phyloP scores from a whole-genome alignment of 108 stramenopile genomes.

The Conticribra guillardii region DNA sequence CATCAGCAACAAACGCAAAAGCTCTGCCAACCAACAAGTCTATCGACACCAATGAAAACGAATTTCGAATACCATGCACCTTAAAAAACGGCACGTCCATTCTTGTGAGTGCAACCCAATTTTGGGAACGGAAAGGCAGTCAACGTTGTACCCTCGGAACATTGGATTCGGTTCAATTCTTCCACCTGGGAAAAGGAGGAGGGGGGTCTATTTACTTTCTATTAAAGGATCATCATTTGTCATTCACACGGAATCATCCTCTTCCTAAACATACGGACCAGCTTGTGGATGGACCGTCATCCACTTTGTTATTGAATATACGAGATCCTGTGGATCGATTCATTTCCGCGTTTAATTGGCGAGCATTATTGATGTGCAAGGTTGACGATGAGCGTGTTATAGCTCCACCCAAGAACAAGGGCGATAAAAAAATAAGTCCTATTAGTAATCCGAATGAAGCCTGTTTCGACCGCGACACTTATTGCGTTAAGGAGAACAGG shows the following conservation, averaged over 20 bases:
- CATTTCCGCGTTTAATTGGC: slow-evolving; percentile 22
- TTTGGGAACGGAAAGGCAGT: too few relatives aligned
- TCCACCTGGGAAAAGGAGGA: slow-evolving; percentile 19
- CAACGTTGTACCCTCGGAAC: neutral
- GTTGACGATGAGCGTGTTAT: slow-evolving; percentile 4
- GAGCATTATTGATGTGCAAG: slow-evolving; percentile 8
- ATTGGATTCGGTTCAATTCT: neutral
- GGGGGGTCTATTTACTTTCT: slow-evolving; percentile 9
- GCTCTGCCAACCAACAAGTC: neutral
- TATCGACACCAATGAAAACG: neutral
- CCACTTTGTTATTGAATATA: slow-evolving; percentile 20
- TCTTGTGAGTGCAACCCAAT: neutral
- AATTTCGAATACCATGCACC: neutral
- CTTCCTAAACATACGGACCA: neutral
- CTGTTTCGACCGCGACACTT: neutral
- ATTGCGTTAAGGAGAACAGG: neutral
- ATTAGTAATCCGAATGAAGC: neutral
- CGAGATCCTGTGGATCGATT: slow-evolving; percentile 37
- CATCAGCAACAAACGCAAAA: neutral
- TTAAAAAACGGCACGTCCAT: neutral
- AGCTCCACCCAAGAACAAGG: neutral
- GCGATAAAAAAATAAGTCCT: neutral
- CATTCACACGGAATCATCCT: neutral
- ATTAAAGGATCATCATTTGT: neutral
- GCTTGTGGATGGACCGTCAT: neutral